Evolutionary conservation across 1,284 basidiomycete species (phyloP), one percentile per base, ranked within the genome.

Genomic region (Austroboletus novae-zelandiae): DNA sequence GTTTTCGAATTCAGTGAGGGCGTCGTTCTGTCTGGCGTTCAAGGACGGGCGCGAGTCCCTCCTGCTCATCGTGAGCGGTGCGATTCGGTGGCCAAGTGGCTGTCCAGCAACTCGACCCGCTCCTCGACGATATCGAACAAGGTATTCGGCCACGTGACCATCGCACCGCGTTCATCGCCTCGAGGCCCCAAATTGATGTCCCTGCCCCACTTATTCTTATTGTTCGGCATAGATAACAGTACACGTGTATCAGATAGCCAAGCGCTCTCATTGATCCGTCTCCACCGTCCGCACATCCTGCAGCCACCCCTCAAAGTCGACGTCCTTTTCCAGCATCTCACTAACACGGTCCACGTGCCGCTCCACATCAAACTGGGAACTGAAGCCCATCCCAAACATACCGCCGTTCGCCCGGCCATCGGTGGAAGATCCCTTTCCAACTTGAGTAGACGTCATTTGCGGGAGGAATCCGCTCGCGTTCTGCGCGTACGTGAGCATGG

Each of bases 1-100:
- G 63, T 79, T 87, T 71, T 91, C 88, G 64, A 89, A 90, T 62
- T 91, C 89, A 52, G 84, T 77, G 45, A 91, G 74, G 46, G 87
- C 84, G 70, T 90, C 89, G 63, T 82, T 86, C 71, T 89, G 86
- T 58, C 83, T 76, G 53, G 70, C 72, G 47, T 78, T 79, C 53
- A 84, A 72, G 37, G 86, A 89, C 47, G 79, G 75, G 66, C 88
- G 83, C 64, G 88, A 83, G 69, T 89, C 86, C 69, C 89, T 79
- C 75, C 88, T 83, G 74, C 84, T 89, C 84, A 86, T 86, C 73
- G 77, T 79, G 68, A 57, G 57, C 67, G 61, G 25, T 25, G 5
- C 25, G 25, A 23, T 23, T 23, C 5, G 4, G 62, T 68, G 69
- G 65, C 69, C 70, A 68, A 54, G 54, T 58, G 66, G 61, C 55